These are phyloP conservation scores for Pleurotus pulmonarius DNA, from an alignment of 768 basidiomycete species.

Conservation along the genomic window DNA sequence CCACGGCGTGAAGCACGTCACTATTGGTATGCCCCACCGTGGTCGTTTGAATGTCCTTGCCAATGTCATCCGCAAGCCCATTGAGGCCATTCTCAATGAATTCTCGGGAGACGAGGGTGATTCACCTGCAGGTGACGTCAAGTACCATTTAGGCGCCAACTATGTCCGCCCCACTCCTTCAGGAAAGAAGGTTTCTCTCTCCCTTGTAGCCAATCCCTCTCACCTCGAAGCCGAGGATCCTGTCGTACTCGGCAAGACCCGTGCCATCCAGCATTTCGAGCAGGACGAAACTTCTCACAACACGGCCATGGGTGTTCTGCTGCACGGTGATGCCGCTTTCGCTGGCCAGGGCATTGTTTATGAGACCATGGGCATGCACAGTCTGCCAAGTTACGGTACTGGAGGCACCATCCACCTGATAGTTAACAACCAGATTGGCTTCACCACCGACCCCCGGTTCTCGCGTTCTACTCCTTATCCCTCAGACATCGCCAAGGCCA, in stretches of 20 bases:
- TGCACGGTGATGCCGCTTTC: slow-evolving; percentile 98
- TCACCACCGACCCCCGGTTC: slow-evolving; percentile 98
- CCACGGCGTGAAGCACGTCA: slow-evolving; percentile 91
- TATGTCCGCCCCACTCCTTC: slow-evolving; percentile 97
- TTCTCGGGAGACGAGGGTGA: slow-evolving; percentile 76
- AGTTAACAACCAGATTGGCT: slow-evolving; percentile 99
- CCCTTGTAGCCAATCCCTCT: slow-evolving; percentile 97
- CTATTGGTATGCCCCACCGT: slow-evolving; percentile 99
- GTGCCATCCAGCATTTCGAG: slow-evolving; percentile 94
- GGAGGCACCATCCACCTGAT: slow-evolving; percentile 98
- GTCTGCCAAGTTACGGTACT: slow-evolving; percentile 91
- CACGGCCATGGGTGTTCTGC: slow-evolving; percentile 90
- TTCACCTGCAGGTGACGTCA: slow-evolving; percentile 93
- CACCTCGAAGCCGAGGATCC: slow-evolving; percentile 97
- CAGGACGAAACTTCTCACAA: slow-evolving; percentile 75
- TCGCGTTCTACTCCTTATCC: slow-evolving; percentile 97
- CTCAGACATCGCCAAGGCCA: slow-evolving; percentile 97
- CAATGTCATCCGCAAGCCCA: slow-evolving; percentile 97
- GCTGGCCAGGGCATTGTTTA: slow-evolving; percentile 98
- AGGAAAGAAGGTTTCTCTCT: slow-evolving; percentile 96
- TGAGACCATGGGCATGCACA: slow-evolving; percentile 98
- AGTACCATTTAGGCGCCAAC: slow-evolving; percentile 98
- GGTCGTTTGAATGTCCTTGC: slow-evolving; percentile 96
- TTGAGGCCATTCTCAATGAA: slow-evolving; percentile 97
- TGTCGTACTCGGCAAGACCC: slow-evolving; percentile 98